Evolutionary conservation across 2,329 filamentous ascomycete genomes (phyloP).

Genomic region (Talaromyces atroroseus): DNA sequence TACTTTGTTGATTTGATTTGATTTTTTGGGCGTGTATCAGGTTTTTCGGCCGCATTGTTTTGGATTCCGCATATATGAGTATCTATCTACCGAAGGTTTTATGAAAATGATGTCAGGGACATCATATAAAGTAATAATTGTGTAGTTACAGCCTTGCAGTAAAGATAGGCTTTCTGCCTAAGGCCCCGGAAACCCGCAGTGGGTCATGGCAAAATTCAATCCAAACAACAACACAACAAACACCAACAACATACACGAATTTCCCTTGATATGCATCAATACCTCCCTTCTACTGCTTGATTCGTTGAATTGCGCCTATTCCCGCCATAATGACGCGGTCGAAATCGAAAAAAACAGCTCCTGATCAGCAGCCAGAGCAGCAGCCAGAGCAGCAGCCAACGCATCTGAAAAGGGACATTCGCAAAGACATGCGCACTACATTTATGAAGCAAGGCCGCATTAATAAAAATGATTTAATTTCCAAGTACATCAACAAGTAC

Average conservation of each 20-base stretch:
- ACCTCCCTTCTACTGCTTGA: background rate
- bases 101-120: too few species aligned
- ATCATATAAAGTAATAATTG: too few species aligned
- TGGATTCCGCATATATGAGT: background rate
- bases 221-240: background rate
- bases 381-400: background rate
- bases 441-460: conserved; percentile 3
- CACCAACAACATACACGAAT: background rate
- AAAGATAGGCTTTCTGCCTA: background rate
- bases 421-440: conserved; percentile 10
- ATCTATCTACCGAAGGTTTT: background rate
- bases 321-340: background rate
- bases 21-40: too few species aligned
- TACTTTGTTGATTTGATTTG: too few species aligned
- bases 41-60: background rate
- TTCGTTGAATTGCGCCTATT: background rate
- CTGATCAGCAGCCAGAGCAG: background rate
- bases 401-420: conserved; percentile 7
- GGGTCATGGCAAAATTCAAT: background rate
- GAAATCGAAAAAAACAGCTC: background rate
- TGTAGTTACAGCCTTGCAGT: too few species aligned
- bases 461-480: conserved; percentile 2
- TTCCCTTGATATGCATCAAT: background rate
- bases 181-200: background rate
- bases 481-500: background rate